Evolutionary conservation across 2,329 filamentous ascomycete species (phyloP), one percentile per base, ranked within the genome.

Genomic region (Pseudocercospora musae): DNA sequence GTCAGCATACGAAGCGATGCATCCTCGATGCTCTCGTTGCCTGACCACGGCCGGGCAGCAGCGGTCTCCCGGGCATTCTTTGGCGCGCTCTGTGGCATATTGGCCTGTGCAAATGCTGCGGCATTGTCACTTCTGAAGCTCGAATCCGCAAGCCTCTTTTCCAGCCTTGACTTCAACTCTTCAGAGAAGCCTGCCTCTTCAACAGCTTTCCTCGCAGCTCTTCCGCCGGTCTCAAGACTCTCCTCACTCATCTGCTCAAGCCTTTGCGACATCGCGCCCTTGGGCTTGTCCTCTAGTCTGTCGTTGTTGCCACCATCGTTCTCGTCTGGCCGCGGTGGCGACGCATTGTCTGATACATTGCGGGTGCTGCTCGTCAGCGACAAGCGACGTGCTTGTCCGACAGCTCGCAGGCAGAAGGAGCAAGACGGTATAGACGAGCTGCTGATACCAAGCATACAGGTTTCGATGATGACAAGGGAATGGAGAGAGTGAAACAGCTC

Each of bases 1-100:
- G 84, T 82, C 9, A 89, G 80, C 85, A 98, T 98, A 31, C 95
- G 87, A 54, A 96, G 78, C 21, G 92, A 87, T 0, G 89, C 84
- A 74, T 97, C 92, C 69, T 88, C 85, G 1, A 89, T 78, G 4
- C 80, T 81, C 77, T 98, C 95, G 11, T 84, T 81, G 2, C 94
- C 95, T 0, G 84, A 87, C 95, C 95, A 99, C 1, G 89, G 83
- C 61, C 83, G 78, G 6, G 87, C 85, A 0, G 83, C 81, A 1
- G 91, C 91, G 37, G 87, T 84, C 55, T 89, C 85, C 89, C 85
- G 63, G 86, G 83, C 1, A 89, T 89, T 11, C 88, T 89, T 68
- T 83, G 82, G 15, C 89, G 89, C 87, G n/a, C 84, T 83, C 82
- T 62, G 75, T 76, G 25, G 61, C 57, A 63, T 25, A 11, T 33